A percentile compares a stretch with the other conserved stretches of the same genome.
These are phyloP conservation scores for Aspergillus sp. DNA, from an alignment of 2,329 filamentous ascomycete genomes.

Conservation along the genomic window DNA sequence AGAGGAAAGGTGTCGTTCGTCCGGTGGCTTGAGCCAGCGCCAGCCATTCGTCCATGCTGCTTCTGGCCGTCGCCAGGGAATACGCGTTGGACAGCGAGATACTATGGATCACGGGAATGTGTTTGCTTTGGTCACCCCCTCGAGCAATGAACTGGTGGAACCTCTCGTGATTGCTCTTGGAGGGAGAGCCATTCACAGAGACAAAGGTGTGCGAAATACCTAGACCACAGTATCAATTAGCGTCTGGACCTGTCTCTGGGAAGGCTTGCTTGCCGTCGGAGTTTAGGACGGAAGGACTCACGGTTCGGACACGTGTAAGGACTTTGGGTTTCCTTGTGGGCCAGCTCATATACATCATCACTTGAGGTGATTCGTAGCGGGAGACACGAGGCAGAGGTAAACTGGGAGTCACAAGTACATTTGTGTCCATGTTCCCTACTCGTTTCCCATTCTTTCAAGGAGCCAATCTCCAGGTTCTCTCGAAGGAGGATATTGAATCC, in stretches of 20 bases:
- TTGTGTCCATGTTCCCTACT: conserved; percentile 26
- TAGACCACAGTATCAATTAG: conserved; percentile 15
- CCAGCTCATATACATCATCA: conserved; percentile 20
- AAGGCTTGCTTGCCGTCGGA: neutral
- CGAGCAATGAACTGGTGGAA: conserved; percentile 34
- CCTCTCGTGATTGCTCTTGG: conserved; percentile 22
- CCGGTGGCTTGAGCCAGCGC: conserved; percentile 33
- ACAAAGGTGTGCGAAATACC: conserved; percentile 41
- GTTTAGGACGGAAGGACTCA: conserved; percentile 14
- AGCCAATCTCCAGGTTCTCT: conserved; percentile 40
- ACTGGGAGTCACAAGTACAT: conserved; percentile 45
- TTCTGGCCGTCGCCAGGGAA: conserved; percentile 27
- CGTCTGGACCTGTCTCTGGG: neutral
- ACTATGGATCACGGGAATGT: conserved; percentile 42
- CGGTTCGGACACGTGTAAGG: conserved; percentile 21
- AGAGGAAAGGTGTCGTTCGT: conserved; percentile 44
- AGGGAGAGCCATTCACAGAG: conserved; percentile 29
- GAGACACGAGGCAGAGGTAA: conserved; percentile 34
- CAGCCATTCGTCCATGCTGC: conserved; percentile 43
- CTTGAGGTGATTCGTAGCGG: conserved; percentile 26
- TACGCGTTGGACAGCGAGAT: conserved; percentile 34
- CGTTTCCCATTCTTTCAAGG: conserved; percentile 42
- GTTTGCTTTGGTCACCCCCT: conserved; percentile 34
- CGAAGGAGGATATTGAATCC: conserved; percentile 47
- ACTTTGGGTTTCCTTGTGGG: conserved; percentile 7